Conservation (phyloP, 371 early-diverging fungal genomes). For the Mortierella sp. region DNA sequence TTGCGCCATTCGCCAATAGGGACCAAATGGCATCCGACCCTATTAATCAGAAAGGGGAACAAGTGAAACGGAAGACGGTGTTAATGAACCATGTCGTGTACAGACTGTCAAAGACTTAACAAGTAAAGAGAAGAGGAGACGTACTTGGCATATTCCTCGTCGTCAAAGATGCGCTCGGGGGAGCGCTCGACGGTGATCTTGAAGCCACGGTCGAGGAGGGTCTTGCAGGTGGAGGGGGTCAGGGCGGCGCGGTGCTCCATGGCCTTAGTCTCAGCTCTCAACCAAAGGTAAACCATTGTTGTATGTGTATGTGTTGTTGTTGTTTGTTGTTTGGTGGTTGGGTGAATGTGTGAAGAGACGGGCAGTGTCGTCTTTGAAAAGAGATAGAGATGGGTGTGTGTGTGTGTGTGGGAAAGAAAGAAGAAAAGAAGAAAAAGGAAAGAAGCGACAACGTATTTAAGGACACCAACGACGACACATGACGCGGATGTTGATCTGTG, state of each 20-base stretch:
- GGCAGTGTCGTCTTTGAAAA: neutral
- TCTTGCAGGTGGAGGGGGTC: conserved; percentile 88
- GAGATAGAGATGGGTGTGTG: neutral
- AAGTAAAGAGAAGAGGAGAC: conserved; percentile 18
- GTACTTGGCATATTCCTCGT: conserved; percentile 89
- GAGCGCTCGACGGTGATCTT: conserved; percentile 92
- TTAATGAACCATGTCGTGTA: neutral
- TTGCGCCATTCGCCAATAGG: conserved; percentile 86
- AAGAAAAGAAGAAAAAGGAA: neutral
- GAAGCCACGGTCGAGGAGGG: conserved; percentile 83
- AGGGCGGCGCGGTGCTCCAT: conserved; percentile 96
- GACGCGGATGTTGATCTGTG: neutral
- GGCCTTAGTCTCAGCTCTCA: conserved; percentile 97
- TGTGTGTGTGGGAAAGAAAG: conserved; percentile 7
- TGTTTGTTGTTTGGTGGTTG: neutral
- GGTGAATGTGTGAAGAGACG: neutral
- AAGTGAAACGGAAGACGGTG: neutral
- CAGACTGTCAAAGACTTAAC: neutral
- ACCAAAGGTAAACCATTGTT: conserved; percentile 86
- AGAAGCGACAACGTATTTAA: neutral
- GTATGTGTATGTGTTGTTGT: conserved; percentile 9
- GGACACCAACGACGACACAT: neutral
- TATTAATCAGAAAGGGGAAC: conserved; percentile 32
- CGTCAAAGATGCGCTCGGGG: conserved; percentile 88
- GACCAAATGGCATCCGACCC: conserved; percentile 87